phyloP scores from a whole-genome alignment of 352 stramenopile genomes.

The Pythium aristosporum region DNA sequence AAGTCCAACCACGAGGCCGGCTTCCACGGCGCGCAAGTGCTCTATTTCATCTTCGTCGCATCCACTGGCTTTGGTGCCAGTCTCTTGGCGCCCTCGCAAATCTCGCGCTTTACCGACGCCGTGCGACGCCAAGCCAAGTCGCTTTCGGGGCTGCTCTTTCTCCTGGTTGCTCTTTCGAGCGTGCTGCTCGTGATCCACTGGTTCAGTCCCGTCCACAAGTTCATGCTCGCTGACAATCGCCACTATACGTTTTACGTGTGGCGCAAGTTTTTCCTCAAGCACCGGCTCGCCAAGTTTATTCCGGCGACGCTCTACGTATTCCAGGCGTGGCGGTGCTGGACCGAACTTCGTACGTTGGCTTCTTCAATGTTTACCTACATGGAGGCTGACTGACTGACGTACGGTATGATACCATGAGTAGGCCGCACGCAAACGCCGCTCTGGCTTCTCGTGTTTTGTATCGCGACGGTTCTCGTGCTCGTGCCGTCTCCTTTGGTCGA shows the following conservation, averaged over 20 bases:
- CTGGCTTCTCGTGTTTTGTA: slow-evolving; percentile 71
- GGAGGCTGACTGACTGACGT: not conserved
- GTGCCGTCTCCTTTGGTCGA: slow-evolving; percentile 88
- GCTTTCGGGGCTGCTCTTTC: slow-evolving; percentile 32
- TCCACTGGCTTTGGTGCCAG: slow-evolving; percentile 58
- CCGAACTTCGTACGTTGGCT: slow-evolving; percentile 56
- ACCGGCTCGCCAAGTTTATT: slow-evolving; percentile 66
- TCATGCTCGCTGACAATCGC: slow-evolving; percentile 91
- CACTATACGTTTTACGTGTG: slow-evolving; percentile 94
- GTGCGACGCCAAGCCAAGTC: slow-evolving; percentile 39
- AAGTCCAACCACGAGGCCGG: slow-evolving; percentile 81
- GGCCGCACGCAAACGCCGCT: slow-evolving; percentile 56
- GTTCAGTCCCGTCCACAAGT: slow-evolving; percentile 86
- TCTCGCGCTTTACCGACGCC: slow-evolving; percentile 37
- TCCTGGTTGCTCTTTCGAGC: slow-evolving; percentile 21
- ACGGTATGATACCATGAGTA: slow-evolving; percentile 16
- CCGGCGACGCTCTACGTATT: slow-evolving; percentile 60
- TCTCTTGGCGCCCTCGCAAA: slow-evolving; percentile 35
- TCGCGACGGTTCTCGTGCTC: slow-evolving; percentile 80
- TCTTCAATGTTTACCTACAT: not conserved
- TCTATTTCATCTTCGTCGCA: slow-evolving; percentile 76
- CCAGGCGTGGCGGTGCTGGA: slow-evolving; percentile 59
- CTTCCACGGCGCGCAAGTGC: slow-evolving; percentile 70
- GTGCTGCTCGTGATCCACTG: slow-evolving; percentile 47
- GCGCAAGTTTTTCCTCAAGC: slow-evolving; percentile 83